phyloP scores from a whole-genome alignment of 768 basidiomycete genomes.

The Leccinum fibrillosum region DNA sequence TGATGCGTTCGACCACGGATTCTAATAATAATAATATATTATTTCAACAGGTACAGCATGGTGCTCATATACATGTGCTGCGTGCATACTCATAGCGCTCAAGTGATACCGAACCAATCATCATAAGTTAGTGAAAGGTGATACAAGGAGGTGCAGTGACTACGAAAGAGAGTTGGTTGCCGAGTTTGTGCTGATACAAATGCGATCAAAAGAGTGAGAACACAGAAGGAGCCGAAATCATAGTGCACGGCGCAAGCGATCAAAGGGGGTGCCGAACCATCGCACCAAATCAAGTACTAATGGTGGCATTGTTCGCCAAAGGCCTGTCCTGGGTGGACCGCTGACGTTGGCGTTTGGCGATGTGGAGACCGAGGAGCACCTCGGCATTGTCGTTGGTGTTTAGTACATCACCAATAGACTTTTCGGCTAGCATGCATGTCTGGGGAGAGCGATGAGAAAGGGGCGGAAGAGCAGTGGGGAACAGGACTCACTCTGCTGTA shows the following conservation, averaged over 20 bases:
- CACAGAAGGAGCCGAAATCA: neutral
- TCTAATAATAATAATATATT: neutral
- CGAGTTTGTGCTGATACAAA: conserved; percentile 22
- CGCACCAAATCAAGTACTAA: conserved; percentile 23
- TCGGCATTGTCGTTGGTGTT: conserved; percentile 65
- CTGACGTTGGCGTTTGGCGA: conserved; percentile 20
- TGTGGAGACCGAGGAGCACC: conserved; percentile 64
- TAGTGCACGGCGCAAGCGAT: neutral
- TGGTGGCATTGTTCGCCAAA: conserved; percentile 14
- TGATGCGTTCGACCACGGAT: neutral
- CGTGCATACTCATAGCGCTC: conserved; percentile 9
- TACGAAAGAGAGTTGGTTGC: conserved; percentile 11
- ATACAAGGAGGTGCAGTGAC: conserved; percentile 19
- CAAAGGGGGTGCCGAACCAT: neutral
- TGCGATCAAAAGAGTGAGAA: conserved; percentile 10
- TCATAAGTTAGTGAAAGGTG: conserved; percentile 19
- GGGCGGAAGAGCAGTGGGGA: neutral
- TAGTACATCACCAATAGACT: conserved; percentile 67
- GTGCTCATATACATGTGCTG: neutral
- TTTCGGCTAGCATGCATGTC: conserved; percentile 69
- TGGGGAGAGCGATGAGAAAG: conserved; percentile 24
- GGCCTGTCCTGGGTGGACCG: conserved; percentile 9
- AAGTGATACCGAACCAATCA: neutral
- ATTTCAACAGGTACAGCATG: neutral
- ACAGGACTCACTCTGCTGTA: conserved; percentile 46